These are phyloP conservation scores for Neobulgaria alba DNA, from an alignment of 2,329 filamentous ascomycete genomes.

Conservation along the genomic window DNA sequence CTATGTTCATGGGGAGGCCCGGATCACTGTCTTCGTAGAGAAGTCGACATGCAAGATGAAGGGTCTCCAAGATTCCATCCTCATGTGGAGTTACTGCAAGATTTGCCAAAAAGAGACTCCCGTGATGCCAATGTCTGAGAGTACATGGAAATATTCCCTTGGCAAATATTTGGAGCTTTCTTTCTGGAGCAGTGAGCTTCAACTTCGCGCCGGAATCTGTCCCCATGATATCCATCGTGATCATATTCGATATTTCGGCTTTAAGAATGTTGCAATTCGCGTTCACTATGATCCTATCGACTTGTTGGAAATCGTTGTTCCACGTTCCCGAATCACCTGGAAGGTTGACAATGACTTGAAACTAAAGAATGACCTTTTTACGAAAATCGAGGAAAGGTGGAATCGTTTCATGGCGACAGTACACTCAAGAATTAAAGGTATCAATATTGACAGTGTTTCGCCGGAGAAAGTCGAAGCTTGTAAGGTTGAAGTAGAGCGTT, in stretches of 20 bases:
- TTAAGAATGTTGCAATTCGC: slow-evolving; percentile 73
- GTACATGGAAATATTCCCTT: slow-evolving; percentile 96
- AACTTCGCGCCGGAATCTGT: slow-evolving; percentile 65
- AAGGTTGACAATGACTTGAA: slow-evolving; percentile 91
- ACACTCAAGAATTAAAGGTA: slow-evolving; percentile 72
- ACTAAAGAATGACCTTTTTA: slow-evolving; percentile 87
- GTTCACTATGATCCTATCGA: slow-evolving; percentile 92
- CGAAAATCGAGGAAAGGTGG: slow-evolving; percentile 71
- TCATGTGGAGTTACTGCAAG: slow-evolving; percentile 98
- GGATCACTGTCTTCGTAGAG: slow-evolving; percentile 85
- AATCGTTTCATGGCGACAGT: slow-evolving; percentile 84
- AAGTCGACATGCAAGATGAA: slow-evolving; percentile 58
- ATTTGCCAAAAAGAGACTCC: slow-evolving; percentile 85
- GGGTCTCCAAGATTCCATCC: slow-evolving; percentile 64
- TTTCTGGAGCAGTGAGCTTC: slow-evolving; percentile 85
- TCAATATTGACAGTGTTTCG: slow-evolving; percentile 83
- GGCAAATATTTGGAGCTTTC: slow-evolving; percentile 97
- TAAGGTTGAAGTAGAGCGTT: slow-evolving; percentile 67
- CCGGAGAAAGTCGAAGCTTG: slow-evolving; percentile 81
- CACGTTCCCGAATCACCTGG: slow-evolving; percentile 85
- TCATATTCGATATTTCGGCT: slow-evolving; percentile 87
- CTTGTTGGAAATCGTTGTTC: slow-evolving; percentile 89
- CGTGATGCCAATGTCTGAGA: slow-evolving; percentile 83
- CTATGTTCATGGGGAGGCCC: slow-evolving; percentile 92
- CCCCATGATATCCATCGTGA: slow-evolving; percentile 88